Percentiles rank a stretch among this genome's conserved stretches.
Evolutionary conservation across 495 filamentous ascomycete species (phyloP).

Genomic region (Trichocladium uniseriatum): DNA sequence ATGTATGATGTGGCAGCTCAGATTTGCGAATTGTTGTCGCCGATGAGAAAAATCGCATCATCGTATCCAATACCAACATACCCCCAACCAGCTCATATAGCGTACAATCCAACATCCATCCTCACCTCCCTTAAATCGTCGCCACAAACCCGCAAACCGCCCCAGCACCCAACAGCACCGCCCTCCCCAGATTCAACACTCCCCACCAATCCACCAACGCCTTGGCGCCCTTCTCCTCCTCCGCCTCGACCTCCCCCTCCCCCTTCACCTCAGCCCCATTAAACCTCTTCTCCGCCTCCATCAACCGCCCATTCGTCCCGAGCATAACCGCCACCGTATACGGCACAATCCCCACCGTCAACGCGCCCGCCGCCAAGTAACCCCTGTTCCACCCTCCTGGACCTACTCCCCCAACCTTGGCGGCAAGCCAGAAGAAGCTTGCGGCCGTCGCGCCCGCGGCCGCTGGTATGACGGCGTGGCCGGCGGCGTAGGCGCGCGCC

Average conservation of each 20-base stretch:
- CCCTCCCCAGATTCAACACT: constrained; percentile 42
- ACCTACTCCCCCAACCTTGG: too few relatives aligned
- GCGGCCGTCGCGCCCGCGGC: constrained; percentile 25
- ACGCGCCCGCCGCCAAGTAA: constrained; percentile 37
- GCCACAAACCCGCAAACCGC: constrained; percentile 13
- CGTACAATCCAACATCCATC: neutral
- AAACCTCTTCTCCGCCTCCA: constrained; percentile 24
- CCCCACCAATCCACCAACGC: constrained; percentile 47
- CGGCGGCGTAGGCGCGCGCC: constrained; percentile 24
- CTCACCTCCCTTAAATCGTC: constrained; percentile 3
- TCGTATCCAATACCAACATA: too few relatives aligned
- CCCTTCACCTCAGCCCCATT: neutral
- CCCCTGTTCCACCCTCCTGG: constrained; percentile 4
- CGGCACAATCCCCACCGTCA: constrained; percentile 39
- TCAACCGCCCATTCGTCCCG: constrained; percentile 35
- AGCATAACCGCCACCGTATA: constrained; percentile 40
- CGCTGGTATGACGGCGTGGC: constrained; percentile 29
- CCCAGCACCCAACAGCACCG: constrained; percentile 20
- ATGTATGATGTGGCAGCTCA: too few relatives aligned
- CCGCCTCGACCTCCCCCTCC: constrained; percentile 1
- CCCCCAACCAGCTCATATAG: too few relatives aligned
- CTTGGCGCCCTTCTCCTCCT: constrained; percentile 26
- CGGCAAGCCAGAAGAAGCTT: constrained; percentile 34
- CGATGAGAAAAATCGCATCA: too few relatives aligned
- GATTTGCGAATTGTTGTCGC: too few relatives aligned